A percentile compares a stretch with the other conserved stretches of the same genome.
phyloP scores from a whole-genome alignment of 2,329 filamentous ascomycete genomes.

The Sporothrix brasiliensis region DNA sequence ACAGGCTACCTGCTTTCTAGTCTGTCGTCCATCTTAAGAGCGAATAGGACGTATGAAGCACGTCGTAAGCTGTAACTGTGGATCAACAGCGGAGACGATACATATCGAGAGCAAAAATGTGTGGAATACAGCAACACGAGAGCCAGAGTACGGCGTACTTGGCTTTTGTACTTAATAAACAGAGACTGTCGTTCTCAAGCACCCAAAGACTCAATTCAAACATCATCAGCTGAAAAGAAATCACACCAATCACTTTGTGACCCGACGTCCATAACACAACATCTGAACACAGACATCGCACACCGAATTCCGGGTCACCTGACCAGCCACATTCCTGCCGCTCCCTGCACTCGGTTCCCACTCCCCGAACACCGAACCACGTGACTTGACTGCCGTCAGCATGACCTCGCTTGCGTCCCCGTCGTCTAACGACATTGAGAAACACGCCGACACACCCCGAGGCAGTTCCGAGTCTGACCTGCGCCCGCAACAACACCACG shows the following conservation, averaged over 20 bases:
- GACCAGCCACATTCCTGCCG: too few species aligned
- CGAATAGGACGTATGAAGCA: not conserved
- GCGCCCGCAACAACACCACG: not conserved
- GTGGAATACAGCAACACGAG: not conserved
- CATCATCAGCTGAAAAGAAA: not conserved
- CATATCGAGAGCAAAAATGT: not conserved
- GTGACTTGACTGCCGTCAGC: not conserved
- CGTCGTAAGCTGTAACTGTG: not conserved
- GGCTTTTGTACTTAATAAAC: not conserved
- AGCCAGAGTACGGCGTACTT: not conserved
- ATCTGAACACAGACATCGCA: not conserved
- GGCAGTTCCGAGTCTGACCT: not conserved
- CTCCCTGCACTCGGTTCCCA: not conserved
- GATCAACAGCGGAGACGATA: not conserved
- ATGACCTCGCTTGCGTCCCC: not conserved
- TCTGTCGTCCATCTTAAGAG: not conserved
- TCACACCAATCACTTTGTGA: not conserved
- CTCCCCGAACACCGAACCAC: not conserved
- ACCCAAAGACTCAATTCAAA: not conserved
- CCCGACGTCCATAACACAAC: too few species aligned
- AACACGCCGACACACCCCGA: slow-evolving; percentile 10
- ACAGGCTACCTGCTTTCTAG: not conserved
- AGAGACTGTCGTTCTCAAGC: not conserved
- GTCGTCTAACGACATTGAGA: slow-evolving; percentile 18
- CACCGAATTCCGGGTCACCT: too few species aligned